Conservation (phyloP, 164 flowering plant genomes). For the Stephania cephalantha region DNA sequence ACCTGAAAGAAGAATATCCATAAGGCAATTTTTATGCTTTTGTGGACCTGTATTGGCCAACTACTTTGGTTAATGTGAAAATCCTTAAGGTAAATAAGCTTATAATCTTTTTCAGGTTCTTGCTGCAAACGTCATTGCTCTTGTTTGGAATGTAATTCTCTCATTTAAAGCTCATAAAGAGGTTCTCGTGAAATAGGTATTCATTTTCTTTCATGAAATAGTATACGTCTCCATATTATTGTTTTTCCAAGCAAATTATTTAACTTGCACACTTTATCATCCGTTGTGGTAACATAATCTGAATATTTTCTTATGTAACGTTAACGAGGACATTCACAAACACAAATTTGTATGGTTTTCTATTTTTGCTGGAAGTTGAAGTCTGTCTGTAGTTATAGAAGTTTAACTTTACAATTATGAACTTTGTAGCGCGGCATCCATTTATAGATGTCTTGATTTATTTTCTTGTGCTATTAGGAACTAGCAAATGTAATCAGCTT, state of each 20-base stretch:
- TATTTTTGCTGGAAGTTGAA: too few species aligned
- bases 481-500: background rate
- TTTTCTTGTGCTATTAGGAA: background rate
- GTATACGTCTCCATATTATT: background rate
- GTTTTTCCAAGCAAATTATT: background rate
- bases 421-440: background rate
- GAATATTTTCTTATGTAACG: background rate
- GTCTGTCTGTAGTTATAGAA: background rate
- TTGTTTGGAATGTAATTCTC: constrained; percentile 88
- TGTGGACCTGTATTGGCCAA: background rate
- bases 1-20: background rate
- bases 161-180: constrained; percentile 92
- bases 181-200: constrained; percentile 52
- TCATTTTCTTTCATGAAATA: background rate
- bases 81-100: background rate
- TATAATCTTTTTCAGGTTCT: constrained; percentile 55
- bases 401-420: background rate
- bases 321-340: too few species aligned
- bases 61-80: background rate
- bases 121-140: constrained; percentile 73
- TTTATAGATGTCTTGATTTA: background rate
- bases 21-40: background rate
- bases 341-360: too few species aligned
- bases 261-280: background rate
- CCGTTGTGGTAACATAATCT: background rate